Evolutionary conservation across 2,329 filamentous ascomycete species (phyloP).

Genomic region (Calonectria henricotiae): DNA sequence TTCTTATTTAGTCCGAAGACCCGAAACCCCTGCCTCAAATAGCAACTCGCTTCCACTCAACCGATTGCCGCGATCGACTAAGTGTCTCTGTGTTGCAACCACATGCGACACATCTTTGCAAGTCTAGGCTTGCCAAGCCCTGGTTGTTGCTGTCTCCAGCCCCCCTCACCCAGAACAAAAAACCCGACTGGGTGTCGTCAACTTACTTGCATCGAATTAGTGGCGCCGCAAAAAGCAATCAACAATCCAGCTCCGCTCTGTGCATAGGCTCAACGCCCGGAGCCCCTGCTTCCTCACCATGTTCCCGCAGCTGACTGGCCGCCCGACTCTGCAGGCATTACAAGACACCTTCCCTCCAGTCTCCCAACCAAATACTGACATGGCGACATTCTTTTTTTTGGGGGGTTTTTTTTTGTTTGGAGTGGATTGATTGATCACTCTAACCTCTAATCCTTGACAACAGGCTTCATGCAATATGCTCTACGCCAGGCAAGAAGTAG

Average conservation of each 20-base stretch:
- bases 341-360: conserved; percentile 19
- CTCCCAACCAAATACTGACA: conserved; percentile 28
- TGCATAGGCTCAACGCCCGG: conserved; percentile 31
- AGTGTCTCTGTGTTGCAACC: conserved; percentile 34
- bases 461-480: conserved; percentile 9
- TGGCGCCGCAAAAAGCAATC: conserved; percentile 51
- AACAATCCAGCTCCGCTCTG: conserved; percentile 38
- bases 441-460: conserved; percentile 16
- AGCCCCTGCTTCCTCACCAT: conserved; percentile 33
- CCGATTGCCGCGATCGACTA: conserved; percentile 24
- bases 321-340: conserved; percentile 8
- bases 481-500: conserved; percentile 6
- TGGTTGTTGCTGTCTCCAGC: conserved; percentile 21
- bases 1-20: conserved; percentile 7
- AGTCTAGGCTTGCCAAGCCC: conserved; percentile 28
- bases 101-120: conserved; percentile 37
- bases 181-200: conserved; percentile 33
- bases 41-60: conserved; percentile 17
- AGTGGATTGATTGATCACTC: conserved; percentile 12
- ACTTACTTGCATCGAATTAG: conserved; percentile 50
- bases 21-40: conserved; percentile 19
- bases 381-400: background rate
- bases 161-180: conserved; percentile 7
- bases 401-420: background rate
- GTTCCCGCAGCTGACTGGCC: conserved; percentile 30